Base-by-base conservation (phyloP, 2,329 filamentous ascomycete genomes). In the Trichoderma sp. region DNA sequence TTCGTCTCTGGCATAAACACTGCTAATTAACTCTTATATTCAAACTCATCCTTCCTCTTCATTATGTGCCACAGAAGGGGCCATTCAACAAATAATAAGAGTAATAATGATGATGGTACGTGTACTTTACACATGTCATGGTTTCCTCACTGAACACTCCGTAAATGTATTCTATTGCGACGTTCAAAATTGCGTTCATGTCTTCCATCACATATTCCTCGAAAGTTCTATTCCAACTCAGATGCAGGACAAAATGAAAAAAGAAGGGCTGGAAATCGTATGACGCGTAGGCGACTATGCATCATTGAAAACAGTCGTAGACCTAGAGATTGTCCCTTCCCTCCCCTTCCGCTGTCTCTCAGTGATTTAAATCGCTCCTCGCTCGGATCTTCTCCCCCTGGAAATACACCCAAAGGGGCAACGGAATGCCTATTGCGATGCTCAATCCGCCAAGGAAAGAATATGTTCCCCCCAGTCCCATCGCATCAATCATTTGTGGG, bases 401-500 rank as follows among this genome's bases (percentile, higher is more conserved):
- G 24, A 64, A 16, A 63, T 75, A 75, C 38, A 75, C 66, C 41
- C 73, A 59, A 12, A 53, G 35, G 50, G 66, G 66, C 56, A 65
- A 3, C 9, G 38, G 56, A 1, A 75, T 75, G 3, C 56, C 35
- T 27, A 59, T 71, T 29, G 24, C 56, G 38, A 75, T 59, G 18
- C 73, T 75, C 38, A 75, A 29, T 8, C 66, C 53, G 41, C 38
- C 66, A 45, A 75, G 73, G 14, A 64, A 75, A 18, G 66, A 72
- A 71, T 65, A 71, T 33, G 73, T 75, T 50, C 38, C 66, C 16
- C 73, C 66, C 31, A 65, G 59, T 18, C 59, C 38, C 73, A 65
- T 71, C 11, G 73, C 66, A 50, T 63, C 35, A 41, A 65, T 71
- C 56, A 71, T 71, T 53, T 75, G 73, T 59, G 73, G 73, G 64